A percentile compares a stretch with the other conserved stretches of the same genome.
These are phyloP conservation scores for Solanum rostratum DNA, from an alignment of 257 asterid genomes.

Conservation along the genomic window DNA sequence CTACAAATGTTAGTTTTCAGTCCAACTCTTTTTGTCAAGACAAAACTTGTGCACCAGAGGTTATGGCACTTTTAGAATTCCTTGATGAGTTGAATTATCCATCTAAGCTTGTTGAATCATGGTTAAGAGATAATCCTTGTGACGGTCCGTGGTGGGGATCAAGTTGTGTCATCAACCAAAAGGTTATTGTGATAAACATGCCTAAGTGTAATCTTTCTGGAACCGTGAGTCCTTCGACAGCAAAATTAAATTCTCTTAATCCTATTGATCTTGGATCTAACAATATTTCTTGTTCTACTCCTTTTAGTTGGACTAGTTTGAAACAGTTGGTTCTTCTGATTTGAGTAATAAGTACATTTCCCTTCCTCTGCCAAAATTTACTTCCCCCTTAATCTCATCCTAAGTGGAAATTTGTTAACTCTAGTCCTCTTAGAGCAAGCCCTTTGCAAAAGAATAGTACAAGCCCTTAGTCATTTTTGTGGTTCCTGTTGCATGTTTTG, in stretches of 20 bases:
- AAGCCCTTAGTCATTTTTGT: slow-evolving; percentile 30
- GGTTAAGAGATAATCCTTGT: slow-evolving; percentile 79
- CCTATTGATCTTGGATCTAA: slow-evolving; percentile 43
- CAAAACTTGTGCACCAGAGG: slow-evolving; percentile 40
- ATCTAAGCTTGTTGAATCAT: slow-evolving; percentile 45
- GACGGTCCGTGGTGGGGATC: slow-evolving; percentile 55
- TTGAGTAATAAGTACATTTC: slow-evolving; percentile 55
- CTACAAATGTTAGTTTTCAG: slow-evolving; percentile 29
- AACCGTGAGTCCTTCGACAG: slow-evolving; percentile 50
- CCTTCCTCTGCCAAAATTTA: slow-evolving; percentile 61
- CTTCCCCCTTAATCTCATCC: slow-evolving; percentile 25
- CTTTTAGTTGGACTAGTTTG: slow-evolving; percentile 50
- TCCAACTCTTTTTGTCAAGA: slow-evolving; percentile 56
- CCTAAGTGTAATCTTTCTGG: slow-evolving; percentile 58
- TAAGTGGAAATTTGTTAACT: slow-evolving; percentile 44
- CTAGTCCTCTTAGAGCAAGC: slow-evolving; percentile 17
- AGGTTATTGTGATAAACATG: slow-evolving; percentile 41
- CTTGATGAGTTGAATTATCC: slow-evolving; percentile 75
- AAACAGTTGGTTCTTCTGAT: slow-evolving; percentile 43
- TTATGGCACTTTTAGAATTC: slow-evolving; percentile 55
- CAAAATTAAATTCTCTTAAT: slow-evolving; percentile 47
- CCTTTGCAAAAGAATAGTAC: slow-evolving; percentile 15
- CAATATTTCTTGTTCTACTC: slow-evolving; percentile 54
- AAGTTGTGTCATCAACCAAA: slow-evolving; percentile 37
- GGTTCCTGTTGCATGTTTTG: slow-evolving; percentile 45